Base-by-base conservation (phyloP, 805 yeast genomes). In the Metschnikowia picachoensis region DNA sequence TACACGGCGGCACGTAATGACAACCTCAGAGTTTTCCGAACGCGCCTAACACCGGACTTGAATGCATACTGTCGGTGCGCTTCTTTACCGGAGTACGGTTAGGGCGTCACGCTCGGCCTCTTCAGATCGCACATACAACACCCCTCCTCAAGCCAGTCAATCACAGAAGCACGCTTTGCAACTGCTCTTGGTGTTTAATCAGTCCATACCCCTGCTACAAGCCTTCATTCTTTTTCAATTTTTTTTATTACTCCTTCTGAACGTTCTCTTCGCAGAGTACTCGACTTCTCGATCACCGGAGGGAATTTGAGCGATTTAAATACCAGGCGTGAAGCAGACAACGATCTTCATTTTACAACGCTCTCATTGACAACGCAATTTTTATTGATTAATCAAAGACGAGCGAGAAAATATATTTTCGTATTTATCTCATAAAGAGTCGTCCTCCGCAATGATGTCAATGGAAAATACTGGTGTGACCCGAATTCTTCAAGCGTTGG, bases 401-500 rank as follows among this genome's bases (percentile, higher is more conserved):
- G 20, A 20, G 20, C 20, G 20, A 20, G 20, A 20, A 20, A 6
- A 20, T 6, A 20, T 20, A 20, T 20, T 6, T 20, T 20, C 20
- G 20, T 20, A 20, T 6, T 20, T 20, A 20, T 6, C 20, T 20
- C 4, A 20, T 20, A 20, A 20, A 20, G 20, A 20, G 20, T 20
- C 20, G 20, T 6, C 20, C 4, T 20, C 20, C 20, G 20, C 35
- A 25, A 35, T 35, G 37, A 46, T 50, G 65, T 65, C 62, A 31
- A 84, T 84, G 89, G 87, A 84, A 57, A 70, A 78, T 30, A 68
- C 67, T 51, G 95, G 91, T 29, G 82, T 84, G 46, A 71, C 73
- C 43, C 95, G 86, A 64, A 86, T 92, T 25, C 78, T 85, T 14
- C 69, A 78, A 33, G 97, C 98, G 8, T 72, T 92, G 50, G 87